These are phyloP conservation scores for Berberis thunbergii DNA, from an alignment of 164 flowering plant genomes.

Conservation along the genomic window DNA sequence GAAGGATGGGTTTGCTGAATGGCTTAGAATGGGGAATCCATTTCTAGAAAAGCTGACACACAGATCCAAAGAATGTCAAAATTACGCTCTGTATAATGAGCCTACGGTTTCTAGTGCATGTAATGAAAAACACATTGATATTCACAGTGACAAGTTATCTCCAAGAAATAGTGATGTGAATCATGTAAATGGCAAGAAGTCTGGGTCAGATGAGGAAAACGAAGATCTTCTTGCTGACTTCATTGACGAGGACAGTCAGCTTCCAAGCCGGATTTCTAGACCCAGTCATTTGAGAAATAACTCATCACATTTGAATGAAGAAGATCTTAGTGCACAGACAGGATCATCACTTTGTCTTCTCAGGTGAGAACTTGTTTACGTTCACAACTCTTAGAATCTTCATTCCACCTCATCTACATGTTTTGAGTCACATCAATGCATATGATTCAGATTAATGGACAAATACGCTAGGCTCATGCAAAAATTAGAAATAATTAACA, in stretches of 20 bases:
- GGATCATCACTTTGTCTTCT: slow-evolving; percentile 89
- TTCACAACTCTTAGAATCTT: no score
- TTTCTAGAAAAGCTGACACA: slow-evolving; percentile 39
- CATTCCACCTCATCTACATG: background rate
- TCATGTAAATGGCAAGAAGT: slow-evolving; percentile 34
- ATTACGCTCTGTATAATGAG: slow-evolving; percentile 28
- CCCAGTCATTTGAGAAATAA: slow-evolving; percentile 32
- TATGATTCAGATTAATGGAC: slow-evolving; percentile 63
- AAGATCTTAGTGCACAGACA: slow-evolving; percentile 63
- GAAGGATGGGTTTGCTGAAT: slow-evolving; percentile 58
- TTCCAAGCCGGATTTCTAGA: slow-evolving; percentile 82
- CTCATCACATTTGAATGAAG: slow-evolving; percentile 41
- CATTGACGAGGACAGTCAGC: slow-evolving; percentile 99
- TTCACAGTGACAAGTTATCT: slow-evolving; percentile 24
- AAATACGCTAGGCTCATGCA: slow-evolving; percentile 99
- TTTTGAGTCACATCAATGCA: background rate
- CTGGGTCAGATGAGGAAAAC: slow-evolving; percentile 77
- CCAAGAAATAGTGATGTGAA: slow-evolving; percentile 24
- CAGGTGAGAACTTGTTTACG: slow-evolving; percentile 32
- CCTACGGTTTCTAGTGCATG: slow-evolving; percentile 18
- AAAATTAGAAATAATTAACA: slow-evolving; percentile 73
- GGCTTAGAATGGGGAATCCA: slow-evolving; percentile 71
- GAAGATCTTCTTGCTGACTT: slow-evolving; percentile 98
- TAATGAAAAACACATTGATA: slow-evolving; percentile 20
- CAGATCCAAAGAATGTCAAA: slow-evolving; percentile 31